Evolutionary conservation across 495 filamentous ascomycete species (phyloP), one percentile per base, ranked within the genome.

Genomic region (Talaromyces nanjingensis): DNA sequence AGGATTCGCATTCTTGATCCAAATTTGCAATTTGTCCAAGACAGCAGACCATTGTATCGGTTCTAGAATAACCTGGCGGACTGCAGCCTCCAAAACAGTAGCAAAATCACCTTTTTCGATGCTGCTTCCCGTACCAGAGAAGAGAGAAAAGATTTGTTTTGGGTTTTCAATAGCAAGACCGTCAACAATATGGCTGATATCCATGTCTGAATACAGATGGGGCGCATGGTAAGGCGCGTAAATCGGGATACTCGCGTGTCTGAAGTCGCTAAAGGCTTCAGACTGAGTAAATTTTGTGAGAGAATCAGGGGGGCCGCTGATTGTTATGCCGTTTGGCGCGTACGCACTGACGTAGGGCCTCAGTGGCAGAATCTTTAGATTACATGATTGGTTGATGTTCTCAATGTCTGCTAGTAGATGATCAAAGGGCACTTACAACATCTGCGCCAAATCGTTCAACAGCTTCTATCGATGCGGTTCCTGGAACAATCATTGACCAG

Each of bases 221-320:
- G 65, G 39, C 2, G 68, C 72, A 57, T 75, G 73, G 34, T 71
- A 73, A 6, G 72, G 73, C 12, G 39, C 69, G 24, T 65, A 64
- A 14, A 72, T 67, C 6, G 53, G 62, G 49, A 66, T 64, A 8
- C 16, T 54, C 42, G 66, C 64, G 29, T n/a, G 14, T 34, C 22
- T 63, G 47, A 57, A 24, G 14, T 47, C 9, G 33, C 33, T 33
- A 16, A 62, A 63, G 18, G 8, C 2, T 18, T n/a, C 60, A 1
- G 64, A 61, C 12, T 22, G 33, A 2, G 18, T 59, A 39, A 67
- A 62, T 25, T 63, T 45, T 16, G 57, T 62, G 1, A 72, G 65
- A 16, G 66, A 67, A 8, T 63, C 20, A 59, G 49, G 49, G 1
- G 18, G 49, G 5, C 49, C 49, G 18, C 49, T 53, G 49, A 53